Evolutionary conservation across 1,139 yeast species (phyloP), one percentile per base, ranked within the genome.

Genomic region (Blastobotrys elegans): DNA sequence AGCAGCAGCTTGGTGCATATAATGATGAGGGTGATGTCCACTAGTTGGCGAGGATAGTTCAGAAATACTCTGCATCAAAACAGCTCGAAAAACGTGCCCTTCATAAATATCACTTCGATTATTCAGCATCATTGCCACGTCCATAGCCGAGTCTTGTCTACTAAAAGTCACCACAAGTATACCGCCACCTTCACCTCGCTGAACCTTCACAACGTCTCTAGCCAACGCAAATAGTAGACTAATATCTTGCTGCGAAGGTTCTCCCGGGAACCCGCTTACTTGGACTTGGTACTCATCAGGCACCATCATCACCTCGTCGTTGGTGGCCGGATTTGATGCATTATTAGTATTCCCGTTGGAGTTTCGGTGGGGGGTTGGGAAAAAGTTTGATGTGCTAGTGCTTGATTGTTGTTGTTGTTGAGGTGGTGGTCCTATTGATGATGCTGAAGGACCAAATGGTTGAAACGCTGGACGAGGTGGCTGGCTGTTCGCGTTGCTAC

Each of bases 141-240:
- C 20, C 38, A 32, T 32, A 4, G 44, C 44, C 20, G 38, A 24
- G 3, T 32, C 38, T 13, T 18, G 21, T 20, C 37, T 27, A 5
- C 18, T 30, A 40, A 21, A 40, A n/a, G 21, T 14, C 17, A 27
- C 36, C 17, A 40, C 17, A 22, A 20, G 14, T n/a, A n/a, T n/a
- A 31, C 83, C 71, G 30, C 72, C 69, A 1, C 65, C 63, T 33
- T 46, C 48, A 34, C 64, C 60, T 31, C 60, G 50, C 56, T 86
- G 95, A 45, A 85, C 74, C 54, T 71, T 66, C 31, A 81, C 63
- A 56, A 84, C 87, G 57, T 87, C 95, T 49, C 76, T 73, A 17
- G 95, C 95, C 56, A 90, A 73, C 6, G 96, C 77, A 63, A 90
- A 90, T 29, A 90, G 73, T 31, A 86, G 72, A 37, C 79, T 74